Percentiles rank a stretch among this genome's conserved stretches.
phyloP scores from a whole-genome alignment of 2,329 filamentous ascomycete species.

The Hymenoscyphus linearis region DNA sequence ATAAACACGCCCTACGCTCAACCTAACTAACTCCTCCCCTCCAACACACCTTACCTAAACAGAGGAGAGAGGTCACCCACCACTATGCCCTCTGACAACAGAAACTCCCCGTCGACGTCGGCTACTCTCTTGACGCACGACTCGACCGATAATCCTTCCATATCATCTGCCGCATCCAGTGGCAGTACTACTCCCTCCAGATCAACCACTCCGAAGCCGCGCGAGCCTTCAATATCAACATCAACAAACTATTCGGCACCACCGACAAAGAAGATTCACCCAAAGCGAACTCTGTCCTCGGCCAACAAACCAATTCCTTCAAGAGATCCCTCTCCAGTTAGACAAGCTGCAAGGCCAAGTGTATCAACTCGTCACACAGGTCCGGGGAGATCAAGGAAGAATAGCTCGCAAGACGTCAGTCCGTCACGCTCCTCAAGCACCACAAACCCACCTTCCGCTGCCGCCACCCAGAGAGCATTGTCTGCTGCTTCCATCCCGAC shows the following conservation, averaged over 20 bases:
- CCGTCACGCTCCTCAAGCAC: slow-evolving; percentile 48
- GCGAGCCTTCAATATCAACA: slow-evolving; percentile 1
- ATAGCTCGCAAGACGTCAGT: slow-evolving; percentile 59
- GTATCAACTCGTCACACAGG: slow-evolving; percentile 26
- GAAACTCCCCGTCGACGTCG: not conserved
- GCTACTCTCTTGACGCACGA: not conserved
- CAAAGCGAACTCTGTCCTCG: slow-evolving; percentile 32
- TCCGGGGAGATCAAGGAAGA: slow-evolving; percentile 55
- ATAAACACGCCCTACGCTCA: not conserved
- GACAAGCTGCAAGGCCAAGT: slow-evolving; percentile 25
- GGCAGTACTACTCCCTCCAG: slow-evolving; percentile 3
- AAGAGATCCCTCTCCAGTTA: slow-evolving; percentile 42
- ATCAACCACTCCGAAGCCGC: slow-evolving; percentile 7
- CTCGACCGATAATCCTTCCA: not conserved
- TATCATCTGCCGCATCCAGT: slow-evolving; percentile 2
- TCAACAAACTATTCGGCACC: slow-evolving; percentile 9
- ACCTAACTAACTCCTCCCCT: not conserved
- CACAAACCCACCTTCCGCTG: slow-evolving; percentile 53
- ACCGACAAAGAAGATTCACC: slow-evolving; percentile 25
- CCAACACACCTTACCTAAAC: not conserved
- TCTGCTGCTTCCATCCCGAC: slow-evolving; percentile 64
- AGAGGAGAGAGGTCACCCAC: not conserved
- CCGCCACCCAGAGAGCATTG: slow-evolving; percentile 60
- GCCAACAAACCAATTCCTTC: slow-evolving; percentile 42
- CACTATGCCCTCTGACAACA: not conserved